Percentiles rank a stretch among this genome's conserved stretches.
These are phyloP conservation scores for Myriangium duriaei DNA, from an alignment of 2,329 filamentous ascomycete species.

Conservation along the genomic window DNA sequence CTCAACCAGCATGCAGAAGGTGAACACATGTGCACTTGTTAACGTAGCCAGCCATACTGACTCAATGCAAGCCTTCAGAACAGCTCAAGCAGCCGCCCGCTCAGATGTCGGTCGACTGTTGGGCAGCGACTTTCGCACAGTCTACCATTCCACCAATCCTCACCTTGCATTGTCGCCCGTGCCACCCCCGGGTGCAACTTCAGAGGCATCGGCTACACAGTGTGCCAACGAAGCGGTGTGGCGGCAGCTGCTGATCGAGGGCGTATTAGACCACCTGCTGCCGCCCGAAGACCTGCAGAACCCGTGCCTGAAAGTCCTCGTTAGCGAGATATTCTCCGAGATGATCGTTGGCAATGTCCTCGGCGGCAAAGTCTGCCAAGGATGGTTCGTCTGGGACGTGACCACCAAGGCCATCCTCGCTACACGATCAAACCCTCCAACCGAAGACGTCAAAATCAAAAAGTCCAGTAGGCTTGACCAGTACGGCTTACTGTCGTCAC, in stretches of 20 bases:
- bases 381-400: conserved; percentile 78
- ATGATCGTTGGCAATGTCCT: conserved; percentile 76
- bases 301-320: conserved; percentile 66
- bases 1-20: conserved; percentile 69
- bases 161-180: conserved; percentile 71
- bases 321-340: conserved; percentile 80
- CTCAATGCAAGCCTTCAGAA: conserved; percentile 52
- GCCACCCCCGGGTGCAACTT: conserved; percentile 44
- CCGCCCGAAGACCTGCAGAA: conserved; percentile 90
- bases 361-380: conserved; percentile 68
- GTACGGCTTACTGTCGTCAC: conserved; percentile 41
- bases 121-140: conserved; percentile 48
- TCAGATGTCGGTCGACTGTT: conserved; percentile 23
- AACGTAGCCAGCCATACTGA: not conserved
- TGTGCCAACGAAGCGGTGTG: conserved; percentile 68
- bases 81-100: conserved; percentile 40
- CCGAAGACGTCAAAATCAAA: conserved; percentile 10
- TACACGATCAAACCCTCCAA: conserved; percentile 18
- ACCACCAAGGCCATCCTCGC: conserved; percentile 56
- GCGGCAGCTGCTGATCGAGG: conserved; percentile 77
- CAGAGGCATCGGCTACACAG: conserved; percentile 35
- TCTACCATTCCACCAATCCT: conserved; percentile 76
- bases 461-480: conserved; percentile 38
- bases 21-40: too few relatives aligned
- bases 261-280: conserved; percentile 67